These are phyloP conservation scores for Penicillium subrubescens DNA, from an alignment of 495 filamentous ascomycete genomes.

Conservation along the genomic window DNA sequence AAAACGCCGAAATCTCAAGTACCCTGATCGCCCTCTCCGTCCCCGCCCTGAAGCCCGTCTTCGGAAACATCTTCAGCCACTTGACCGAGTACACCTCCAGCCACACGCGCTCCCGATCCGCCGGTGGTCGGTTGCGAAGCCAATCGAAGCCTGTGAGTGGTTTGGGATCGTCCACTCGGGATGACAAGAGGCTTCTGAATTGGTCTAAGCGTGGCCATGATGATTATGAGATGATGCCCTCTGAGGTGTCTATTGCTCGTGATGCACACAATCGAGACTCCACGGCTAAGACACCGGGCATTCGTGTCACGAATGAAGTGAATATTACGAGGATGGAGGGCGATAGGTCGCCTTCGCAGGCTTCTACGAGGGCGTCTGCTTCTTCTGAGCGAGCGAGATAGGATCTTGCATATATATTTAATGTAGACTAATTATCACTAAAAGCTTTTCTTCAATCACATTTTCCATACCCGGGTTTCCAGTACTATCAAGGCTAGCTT, in stretches of 20 bases:
- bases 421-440: neutral
- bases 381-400: conserved; percentile 4
- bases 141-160: conserved; percentile 24
- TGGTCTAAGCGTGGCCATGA: conserved; percentile 27
- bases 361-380: conserved; percentile 11
- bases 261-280: conserved; percentile 10
- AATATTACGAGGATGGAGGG: conserved; percentile 13
- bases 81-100: conserved; percentile 30
- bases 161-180: conserved; percentile 16
- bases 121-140: conserved; percentile 11
- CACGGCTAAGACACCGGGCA: conserved; percentile 16
- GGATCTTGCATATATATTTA: neutral
- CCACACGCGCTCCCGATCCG: conserved; percentile 28
- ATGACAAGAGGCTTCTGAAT: conserved; percentile 29
- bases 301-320: conserved; percentile 30
- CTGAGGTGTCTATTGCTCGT: conserved; percentile 25
- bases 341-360: conserved; percentile 4
- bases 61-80: conserved; percentile 34
- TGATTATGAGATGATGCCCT: conserved; percentile 37
- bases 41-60: conserved; percentile 47
- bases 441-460: neutral
- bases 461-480: neutral
- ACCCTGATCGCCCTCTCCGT: conserved; percentile 49
- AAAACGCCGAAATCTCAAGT: conserved; percentile 46
- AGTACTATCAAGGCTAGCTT: no score